Conservation (phyloP, 1,139 yeast genomes). For the Candida neerlandica region DNA sequence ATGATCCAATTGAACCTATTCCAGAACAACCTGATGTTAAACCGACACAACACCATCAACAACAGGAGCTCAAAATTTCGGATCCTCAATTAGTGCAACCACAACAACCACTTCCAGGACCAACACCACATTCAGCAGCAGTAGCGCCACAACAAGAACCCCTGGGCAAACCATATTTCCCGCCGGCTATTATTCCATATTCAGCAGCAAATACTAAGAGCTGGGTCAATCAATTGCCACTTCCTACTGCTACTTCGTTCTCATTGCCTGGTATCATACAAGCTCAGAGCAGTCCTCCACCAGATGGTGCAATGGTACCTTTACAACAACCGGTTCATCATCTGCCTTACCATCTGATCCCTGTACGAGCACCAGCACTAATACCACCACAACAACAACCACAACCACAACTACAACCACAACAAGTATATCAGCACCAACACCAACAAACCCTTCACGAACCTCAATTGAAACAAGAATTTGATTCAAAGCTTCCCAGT, state of each 20-base stretch:
- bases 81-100: too few species aligned
- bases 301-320: neutral
- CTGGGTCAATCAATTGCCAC: constrained; percentile 5
- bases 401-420: too few species aligned
- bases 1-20: constrained; percentile 11
- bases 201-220: neutral
- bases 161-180: neutral
- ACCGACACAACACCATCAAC: too few species aligned
- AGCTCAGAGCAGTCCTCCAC: neutral
- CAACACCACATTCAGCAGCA: too few species aligned
- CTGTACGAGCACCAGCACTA: constrained; percentile 2
- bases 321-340: neutral
- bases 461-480: neutral
- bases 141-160: neutral
- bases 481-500: neutral
- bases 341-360: neutral
- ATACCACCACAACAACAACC: constrained; percentile 3
- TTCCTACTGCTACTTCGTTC: neutral
- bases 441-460: neutral
- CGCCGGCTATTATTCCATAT: constrained; percentile 1
- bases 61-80: neutral
- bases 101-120: neutral
- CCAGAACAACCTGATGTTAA: constrained; percentile 1
- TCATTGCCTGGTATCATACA: neutral
- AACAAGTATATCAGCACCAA: neutral